These are phyloP conservation scores for Rhazya stricta DNA, from an alignment of 257 asterid genomes.

Conservation along the genomic window DNA sequence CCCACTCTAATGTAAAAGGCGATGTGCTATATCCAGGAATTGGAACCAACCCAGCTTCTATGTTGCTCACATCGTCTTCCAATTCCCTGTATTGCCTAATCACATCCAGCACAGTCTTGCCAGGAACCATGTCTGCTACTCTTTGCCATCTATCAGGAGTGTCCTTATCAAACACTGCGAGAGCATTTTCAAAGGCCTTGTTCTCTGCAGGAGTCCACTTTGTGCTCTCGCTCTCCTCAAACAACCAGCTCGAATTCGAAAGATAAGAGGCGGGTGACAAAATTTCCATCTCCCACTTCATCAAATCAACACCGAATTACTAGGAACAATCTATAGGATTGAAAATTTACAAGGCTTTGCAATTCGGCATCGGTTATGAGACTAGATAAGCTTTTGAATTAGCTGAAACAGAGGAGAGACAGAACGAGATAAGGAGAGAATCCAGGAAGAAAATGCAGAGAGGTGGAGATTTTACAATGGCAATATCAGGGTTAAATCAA, in stretches of 20 bases:
- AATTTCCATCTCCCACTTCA: conserved; percentile 81
- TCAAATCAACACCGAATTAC: conserved; percentile 12
- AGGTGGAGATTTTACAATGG: conserved; percentile 46
- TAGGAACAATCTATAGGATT: neutral
- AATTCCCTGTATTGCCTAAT: conserved; percentile 71
- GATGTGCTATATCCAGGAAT: conserved; percentile 61
- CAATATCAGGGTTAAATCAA: conserved; percentile 51
- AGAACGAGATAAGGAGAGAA: conserved; percentile 21
- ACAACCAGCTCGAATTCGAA: conserved; percentile 51
- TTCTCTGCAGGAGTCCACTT: conserved; percentile 85
- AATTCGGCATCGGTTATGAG: neutral
- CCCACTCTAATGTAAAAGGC: conserved; percentile 84
- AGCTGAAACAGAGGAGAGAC: conserved; percentile 22
- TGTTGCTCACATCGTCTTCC: conserved; percentile 81
- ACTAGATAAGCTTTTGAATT: neutral
- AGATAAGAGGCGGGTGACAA: conserved; percentile 54
- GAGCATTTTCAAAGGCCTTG: conserved; percentile 87
- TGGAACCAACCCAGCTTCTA: conserved; percentile 84
- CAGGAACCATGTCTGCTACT: conserved; percentile 91
- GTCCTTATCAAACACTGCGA: conserved; percentile 71
- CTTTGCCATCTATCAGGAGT: conserved; percentile 89
- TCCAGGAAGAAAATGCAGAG: conserved; percentile 29
- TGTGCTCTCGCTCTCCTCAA: conserved; percentile 47
- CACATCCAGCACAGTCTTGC: conserved; percentile 72
- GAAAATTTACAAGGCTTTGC: conserved; percentile 5